Evolutionary conservation across 345 rosid species (phyloP).

Genomic region (Brassica nigra): DNA sequence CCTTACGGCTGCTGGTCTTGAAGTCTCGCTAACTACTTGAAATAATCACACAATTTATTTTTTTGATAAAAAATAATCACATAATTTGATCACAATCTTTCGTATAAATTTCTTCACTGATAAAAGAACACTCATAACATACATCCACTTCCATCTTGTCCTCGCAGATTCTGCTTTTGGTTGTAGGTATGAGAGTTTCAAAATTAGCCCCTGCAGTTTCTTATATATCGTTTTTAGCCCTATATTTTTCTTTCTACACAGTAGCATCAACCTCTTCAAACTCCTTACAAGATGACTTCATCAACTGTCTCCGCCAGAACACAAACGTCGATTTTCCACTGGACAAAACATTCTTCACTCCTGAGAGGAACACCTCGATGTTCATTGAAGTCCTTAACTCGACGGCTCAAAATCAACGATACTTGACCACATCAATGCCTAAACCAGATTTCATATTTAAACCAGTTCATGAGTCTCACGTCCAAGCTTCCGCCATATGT

Average conservation of each 20-base stretch:
- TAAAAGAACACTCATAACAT: background rate
- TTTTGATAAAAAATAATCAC: background rate
- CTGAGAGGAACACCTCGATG: slow-evolving; percentile 35
- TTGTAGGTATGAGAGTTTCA: background rate
- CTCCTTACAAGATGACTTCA: slow-evolving; percentile 40
- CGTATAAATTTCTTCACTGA: background rate
- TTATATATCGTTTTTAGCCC: background rate
- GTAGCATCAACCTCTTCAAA: slow-evolving; percentile 17
- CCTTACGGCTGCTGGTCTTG: no score
- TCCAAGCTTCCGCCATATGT: slow-evolving; percentile 60
- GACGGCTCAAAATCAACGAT: slow-evolving; percentile 52
- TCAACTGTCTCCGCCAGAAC: slow-evolving; percentile 42
- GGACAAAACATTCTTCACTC: slow-evolving; percentile 38
- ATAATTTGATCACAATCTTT: background rate
- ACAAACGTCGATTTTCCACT: slow-evolving; percentile 38
- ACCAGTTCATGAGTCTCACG: slow-evolving; percentile 53
- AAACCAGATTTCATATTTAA: slow-evolving; percentile 62
- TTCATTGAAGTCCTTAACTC: slow-evolving; percentile 47
- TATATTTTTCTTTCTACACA: background rate
- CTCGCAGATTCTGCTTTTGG: background rate
- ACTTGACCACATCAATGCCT: slow-evolving; percentile 42
- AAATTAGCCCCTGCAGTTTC: background rate
- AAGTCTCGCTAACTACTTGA: no score
- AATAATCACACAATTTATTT: no score
- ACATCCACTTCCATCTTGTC: background rate